These are phyloP conservation scores for Cyclocybe aegerita DNA, from an alignment of 768 basidiomycete genomes.

Conservation along the genomic window DNA sequence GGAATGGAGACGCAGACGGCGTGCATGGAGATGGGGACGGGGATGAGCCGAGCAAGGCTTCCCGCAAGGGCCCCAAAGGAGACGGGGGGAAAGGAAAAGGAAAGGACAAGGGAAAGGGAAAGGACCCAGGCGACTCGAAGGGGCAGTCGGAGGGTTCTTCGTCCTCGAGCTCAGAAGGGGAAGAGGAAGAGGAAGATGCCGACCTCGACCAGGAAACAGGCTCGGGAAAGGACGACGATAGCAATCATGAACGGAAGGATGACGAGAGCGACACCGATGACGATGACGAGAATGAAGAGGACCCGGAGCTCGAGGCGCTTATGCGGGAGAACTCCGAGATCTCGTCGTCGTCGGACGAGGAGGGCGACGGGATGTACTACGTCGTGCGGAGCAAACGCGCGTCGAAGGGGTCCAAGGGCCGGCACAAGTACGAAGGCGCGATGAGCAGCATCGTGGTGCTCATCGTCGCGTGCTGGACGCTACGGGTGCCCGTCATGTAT, in stretches of 20 bases:
- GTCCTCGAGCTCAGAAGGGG: constrained; percentile 1
- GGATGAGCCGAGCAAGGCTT: not conserved
- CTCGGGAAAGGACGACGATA: constrained; percentile 15
- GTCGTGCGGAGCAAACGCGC: constrained; percentile 9
- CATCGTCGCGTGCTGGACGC: constrained; percentile 73
- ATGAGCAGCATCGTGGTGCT: constrained; percentile 63
- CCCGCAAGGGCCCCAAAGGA: too few species aligned
- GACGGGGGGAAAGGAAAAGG: constrained; percentile 1
- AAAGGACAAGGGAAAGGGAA: constrained; percentile 5
- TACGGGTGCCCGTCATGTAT: constrained; percentile 75
- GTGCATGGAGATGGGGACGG: constrained; percentile 3
- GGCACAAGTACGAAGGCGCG: constrained; percentile 35
- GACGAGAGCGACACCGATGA: constrained; percentile 5
- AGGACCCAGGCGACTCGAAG: constrained; percentile 7
- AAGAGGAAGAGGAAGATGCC: constrained; percentile 7
- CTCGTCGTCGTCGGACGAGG: constrained; percentile 35
- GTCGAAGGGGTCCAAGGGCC: constrained; percentile 17
- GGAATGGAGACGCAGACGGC: constrained; percentile 12
- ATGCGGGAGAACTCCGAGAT: constrained; percentile 43
- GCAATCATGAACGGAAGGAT: constrained; percentile 19
- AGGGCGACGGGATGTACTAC: constrained; percentile 21
- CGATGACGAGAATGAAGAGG: constrained; percentile 17
- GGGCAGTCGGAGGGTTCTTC: not conserved
- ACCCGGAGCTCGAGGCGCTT: constrained; percentile 41
- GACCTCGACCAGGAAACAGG: constrained; percentile 18